Percentiles rank a stretch among this genome's conserved stretches.
These are phyloP conservation scores for Lachnellula cervina DNA, from an alignment of 2,329 filamentous ascomycete species.

Conservation along the genomic window DNA sequence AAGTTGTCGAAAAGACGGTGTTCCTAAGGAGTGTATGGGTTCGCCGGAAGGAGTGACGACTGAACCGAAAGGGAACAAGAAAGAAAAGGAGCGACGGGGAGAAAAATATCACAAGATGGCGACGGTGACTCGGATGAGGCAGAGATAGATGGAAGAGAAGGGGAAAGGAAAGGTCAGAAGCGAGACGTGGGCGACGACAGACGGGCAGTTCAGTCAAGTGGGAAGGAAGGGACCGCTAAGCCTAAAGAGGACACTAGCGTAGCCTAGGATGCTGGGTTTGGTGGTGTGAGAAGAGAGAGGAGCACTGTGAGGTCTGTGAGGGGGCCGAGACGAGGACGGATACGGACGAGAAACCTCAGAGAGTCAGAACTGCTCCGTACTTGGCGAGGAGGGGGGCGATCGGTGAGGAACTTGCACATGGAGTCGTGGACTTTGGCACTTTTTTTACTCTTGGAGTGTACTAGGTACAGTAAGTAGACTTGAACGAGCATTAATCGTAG, in stretches of 20 bases:
- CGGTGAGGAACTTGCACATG: not conserved
- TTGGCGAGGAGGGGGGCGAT: not conserved
- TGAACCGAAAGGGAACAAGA: constrained; percentile 35
- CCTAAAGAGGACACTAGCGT: no score
- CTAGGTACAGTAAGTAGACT: no score
- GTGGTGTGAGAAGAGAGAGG: not conserved
- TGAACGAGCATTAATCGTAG: no score
- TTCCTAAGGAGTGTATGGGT: constrained; percentile 36
- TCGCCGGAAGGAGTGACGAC: constrained; percentile 48
- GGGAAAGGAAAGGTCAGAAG: not conserved
- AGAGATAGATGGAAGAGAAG: constrained; percentile 5
- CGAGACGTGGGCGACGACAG: not conserved
- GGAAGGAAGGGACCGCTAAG: not conserved
- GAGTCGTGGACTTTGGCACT: no score
- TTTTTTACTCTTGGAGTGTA: no score
- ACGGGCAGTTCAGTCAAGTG: not conserved
- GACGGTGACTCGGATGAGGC: constrained; percentile 13
- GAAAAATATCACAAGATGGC: constrained; percentile 22
- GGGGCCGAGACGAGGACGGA: not conserved
- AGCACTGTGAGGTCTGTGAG: no score
- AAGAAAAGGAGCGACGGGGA: constrained; percentile 29
- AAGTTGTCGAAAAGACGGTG: constrained; percentile 13
- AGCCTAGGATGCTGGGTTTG: not conserved
- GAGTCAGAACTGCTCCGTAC: not conserved
- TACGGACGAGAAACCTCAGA: not conserved